These are phyloP conservation scores for Chlorella sp. DNA, from an alignment of 139 green algal species.

Conservation along the genomic window DNA sequence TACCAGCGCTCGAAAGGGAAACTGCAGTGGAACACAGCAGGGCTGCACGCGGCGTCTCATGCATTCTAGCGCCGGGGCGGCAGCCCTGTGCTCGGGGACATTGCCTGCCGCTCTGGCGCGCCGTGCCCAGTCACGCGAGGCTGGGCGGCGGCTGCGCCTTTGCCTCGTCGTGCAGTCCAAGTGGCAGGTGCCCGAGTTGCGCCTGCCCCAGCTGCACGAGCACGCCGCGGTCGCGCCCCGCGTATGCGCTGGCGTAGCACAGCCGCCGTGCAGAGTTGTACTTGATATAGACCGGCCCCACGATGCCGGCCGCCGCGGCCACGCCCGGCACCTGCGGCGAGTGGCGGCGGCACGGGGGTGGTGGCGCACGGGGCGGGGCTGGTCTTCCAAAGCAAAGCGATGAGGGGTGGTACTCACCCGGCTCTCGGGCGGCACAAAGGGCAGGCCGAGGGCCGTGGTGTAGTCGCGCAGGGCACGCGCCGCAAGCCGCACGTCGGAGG, in stretches of 20 bases:
- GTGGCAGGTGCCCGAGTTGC: conserved; percentile 72
- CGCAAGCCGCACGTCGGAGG: conserved; percentile 57
- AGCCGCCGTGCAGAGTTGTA: conserved; percentile 52
- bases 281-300: conserved; percentile 66
- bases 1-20: too few relatives aligned
- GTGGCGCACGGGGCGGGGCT: too few relatives aligned
- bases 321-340: conserved; percentile 6
- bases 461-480: conserved; percentile 67
- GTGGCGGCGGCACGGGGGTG: too few relatives aligned
- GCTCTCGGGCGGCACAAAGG: conserved; percentile 35
- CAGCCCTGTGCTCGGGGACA: too few relatives aligned
- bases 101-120: too few relatives aligned
- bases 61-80: too few relatives aligned
- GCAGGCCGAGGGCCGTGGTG: conserved; percentile 48
- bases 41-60: too few relatives aligned
- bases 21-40: too few relatives aligned
- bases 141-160: conserved; percentile 34
- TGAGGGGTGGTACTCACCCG: too few relatives aligned
- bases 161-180: conserved; percentile 70
- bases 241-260: conserved; percentile 45
- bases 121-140: too few relatives aligned
- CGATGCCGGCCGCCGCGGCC: conserved; percentile 21
- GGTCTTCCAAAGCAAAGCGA: too few relatives aligned
- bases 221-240: conserved; percentile 62
- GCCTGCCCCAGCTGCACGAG: conserved; percentile 64